Evolutionary conservation across 306 rosid species (phyloP).

Genomic region (Gleditsia sinensis): DNA sequence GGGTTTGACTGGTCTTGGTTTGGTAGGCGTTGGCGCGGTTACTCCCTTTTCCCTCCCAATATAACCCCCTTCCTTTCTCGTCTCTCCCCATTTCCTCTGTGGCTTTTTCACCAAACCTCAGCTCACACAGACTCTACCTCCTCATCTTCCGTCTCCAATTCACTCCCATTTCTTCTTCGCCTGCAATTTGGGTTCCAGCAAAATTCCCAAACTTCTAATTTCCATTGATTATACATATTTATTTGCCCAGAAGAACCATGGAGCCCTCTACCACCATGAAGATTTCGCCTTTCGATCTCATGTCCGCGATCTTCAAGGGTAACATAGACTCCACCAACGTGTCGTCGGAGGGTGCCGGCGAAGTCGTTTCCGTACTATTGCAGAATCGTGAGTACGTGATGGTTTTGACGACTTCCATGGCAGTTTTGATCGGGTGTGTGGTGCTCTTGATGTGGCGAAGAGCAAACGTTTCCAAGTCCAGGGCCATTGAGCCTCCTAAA

Average conservation of each 20-base stretch:
- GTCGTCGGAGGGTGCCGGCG: constrained; percentile 43
- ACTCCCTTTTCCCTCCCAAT: constrained; percentile 33
- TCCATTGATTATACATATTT: not conserved
- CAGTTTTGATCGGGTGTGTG: constrained; percentile 82
- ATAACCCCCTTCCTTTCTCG: constrained; percentile 5
- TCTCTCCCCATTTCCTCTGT: not conserved
- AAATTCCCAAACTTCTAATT: not conserved
- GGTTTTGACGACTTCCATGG: constrained; percentile 82
- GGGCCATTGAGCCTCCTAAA: constrained; percentile 48
- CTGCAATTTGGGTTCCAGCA: constrained; percentile 9
- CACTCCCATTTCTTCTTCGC: constrained; percentile 29
- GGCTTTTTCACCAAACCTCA: not conserved
- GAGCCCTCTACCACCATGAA: constrained; percentile 67
- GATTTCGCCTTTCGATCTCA: constrained; percentile 83
- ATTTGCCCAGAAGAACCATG: constrained; percentile 37
- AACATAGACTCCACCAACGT: constrained; percentile 67
- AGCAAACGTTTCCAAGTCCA: constrained; percentile 49
- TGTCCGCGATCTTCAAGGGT: constrained; percentile 80
- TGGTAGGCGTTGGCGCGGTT: constrained; percentile 59
- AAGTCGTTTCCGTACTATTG: constrained; percentile 52
- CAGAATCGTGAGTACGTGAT: constrained; percentile 70
- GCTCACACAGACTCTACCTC: constrained; percentile 28
- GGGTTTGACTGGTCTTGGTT: constrained; percentile 70
- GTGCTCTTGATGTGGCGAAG: constrained; percentile 82
- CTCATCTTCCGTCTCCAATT: constrained; percentile 29